Percentiles rank a stretch among this genome's conserved stretches.
Evolutionary conservation across 768 basidiomycete genomes (phyloP).

Genomic region (Suillus cothurnatus): DNA sequence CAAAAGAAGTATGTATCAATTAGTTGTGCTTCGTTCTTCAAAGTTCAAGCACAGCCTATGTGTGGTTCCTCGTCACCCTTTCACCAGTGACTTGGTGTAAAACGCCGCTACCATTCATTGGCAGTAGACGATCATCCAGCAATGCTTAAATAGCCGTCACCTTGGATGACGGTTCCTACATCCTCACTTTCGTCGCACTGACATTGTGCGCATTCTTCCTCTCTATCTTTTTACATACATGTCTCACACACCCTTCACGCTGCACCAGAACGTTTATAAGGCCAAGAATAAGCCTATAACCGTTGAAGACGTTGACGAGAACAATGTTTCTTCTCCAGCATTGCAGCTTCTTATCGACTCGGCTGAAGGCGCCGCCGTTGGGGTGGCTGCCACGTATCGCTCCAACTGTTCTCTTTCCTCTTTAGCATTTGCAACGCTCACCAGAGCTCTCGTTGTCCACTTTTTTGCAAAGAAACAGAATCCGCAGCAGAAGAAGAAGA

Average conservation of each 20-base stretch:
- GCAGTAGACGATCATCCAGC: constrained; percentile 1
- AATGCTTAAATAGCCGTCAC: constrained; percentile 7
- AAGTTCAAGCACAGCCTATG: neutral
- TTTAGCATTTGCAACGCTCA: constrained; percentile 43
- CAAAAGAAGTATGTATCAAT: neutral
- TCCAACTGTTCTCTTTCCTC: constrained; percentile 33
- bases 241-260: constrained; percentile 18
- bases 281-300: constrained; percentile 24
- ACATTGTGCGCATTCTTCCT: neutral
- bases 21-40: neutral
- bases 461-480: constrained; percentile 21
- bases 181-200: neutral
- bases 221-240: constrained; percentile 3
- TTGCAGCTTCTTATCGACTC: constrained; percentile 34
- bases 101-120: neutral
- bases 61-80: neutral
- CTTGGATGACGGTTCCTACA: neutral
- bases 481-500: neutral
- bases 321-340: constrained; percentile 21
- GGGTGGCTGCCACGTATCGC: constrained; percentile 28
- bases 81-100: neutral
- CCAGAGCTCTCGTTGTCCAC: constrained; percentile 38
- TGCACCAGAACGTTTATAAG: constrained; percentile 39
- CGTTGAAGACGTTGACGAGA: constrained; percentile 30
- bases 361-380: constrained; percentile 31